phyloP scores from a whole-genome alignment of 2,329 filamentous ascomycete species.

The Chrysoporthe puriensis region DNA sequence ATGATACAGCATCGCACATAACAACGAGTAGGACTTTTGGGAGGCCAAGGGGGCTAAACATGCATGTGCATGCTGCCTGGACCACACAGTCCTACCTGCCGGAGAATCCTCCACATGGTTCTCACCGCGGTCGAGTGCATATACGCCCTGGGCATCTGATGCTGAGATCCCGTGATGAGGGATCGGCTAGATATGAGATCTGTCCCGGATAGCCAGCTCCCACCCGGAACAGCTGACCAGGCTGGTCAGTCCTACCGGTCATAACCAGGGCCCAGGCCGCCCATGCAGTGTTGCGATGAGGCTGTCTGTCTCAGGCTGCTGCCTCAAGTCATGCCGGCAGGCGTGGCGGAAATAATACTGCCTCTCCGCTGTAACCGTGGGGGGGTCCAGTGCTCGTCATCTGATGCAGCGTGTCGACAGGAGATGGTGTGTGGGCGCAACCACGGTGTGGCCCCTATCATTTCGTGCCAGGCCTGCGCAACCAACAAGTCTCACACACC shows the following conservation, averaged over 20 bases:
- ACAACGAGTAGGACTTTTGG: not conserved
- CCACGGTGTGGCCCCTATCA: slow-evolving; percentile 7
- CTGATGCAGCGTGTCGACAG: not conserved
- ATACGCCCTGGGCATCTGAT: not conserved
- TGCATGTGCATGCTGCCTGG: slow-evolving; percentile 6
- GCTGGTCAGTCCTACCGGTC: slow-evolving; percentile 9
- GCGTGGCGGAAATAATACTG: not conserved
- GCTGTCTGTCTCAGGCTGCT: slow-evolving; percentile 4
- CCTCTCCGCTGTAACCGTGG: not conserved
- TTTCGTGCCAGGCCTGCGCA: slow-evolving; percentile 4
- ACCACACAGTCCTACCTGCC: not conserved
- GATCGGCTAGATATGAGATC: not conserved
- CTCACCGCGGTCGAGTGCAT: not conserved
- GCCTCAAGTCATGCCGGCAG: slow-evolving; percentile 2
- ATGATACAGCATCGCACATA: slow-evolving; percentile 17
- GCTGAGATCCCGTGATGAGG: slow-evolving; percentile 1
- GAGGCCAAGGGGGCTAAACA: not conserved
- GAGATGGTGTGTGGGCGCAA: slow-evolving; percentile 11
- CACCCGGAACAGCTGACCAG: slow-evolving; percentile 13
- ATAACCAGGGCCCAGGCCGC: slow-evolving; percentile 7
- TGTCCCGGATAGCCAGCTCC: not conserved
- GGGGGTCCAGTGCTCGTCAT: slow-evolving; percentile 1
- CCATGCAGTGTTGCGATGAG: slow-evolving; percentile 14
- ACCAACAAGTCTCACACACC: not conserved
- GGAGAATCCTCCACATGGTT: not conserved